phyloP scores from a whole-genome alignment of 495 filamentous ascomycete species.

The Penicillium atrosanguineum region DNA sequence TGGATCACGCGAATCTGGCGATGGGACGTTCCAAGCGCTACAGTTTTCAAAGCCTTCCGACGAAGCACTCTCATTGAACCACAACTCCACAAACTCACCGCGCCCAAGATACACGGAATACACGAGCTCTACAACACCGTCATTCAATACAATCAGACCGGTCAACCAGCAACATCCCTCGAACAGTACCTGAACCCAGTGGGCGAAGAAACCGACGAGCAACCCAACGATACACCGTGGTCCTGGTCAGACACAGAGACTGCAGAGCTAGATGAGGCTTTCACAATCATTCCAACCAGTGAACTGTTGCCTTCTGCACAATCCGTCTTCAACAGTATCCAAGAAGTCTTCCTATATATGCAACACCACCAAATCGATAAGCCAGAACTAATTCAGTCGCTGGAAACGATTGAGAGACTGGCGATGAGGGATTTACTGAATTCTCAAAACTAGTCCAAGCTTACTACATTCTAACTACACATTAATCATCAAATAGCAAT shows the following conservation, averaged over 20 bases:
- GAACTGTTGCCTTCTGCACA: not conserved
- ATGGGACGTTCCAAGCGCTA: not conserved
- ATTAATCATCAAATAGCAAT: too few relatives aligned
- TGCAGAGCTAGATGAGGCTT: conserved; percentile 2
- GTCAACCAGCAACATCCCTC: not conserved
- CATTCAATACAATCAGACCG: not conserved
- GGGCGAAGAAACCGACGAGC: not conserved
- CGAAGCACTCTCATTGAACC: conserved; percentile 4
- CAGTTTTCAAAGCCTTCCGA: conserved; percentile 8
- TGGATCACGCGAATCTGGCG: conserved; percentile 12
- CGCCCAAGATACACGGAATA: conserved; percentile 4
- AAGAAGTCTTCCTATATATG: conserved; percentile 4
- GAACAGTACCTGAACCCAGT: conserved; percentile 2
- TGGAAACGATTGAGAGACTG: conserved; percentile 2
- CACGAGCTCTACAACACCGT: not conserved
- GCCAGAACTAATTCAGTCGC: not conserved
- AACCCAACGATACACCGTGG: not conserved
- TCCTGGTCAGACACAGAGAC: not conserved
- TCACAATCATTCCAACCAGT: not conserved
- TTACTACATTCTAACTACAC: too few relatives aligned
- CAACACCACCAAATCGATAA: not conserved
- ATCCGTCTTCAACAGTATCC: not conserved
- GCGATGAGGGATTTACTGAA: not conserved
- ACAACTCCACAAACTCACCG: not conserved
- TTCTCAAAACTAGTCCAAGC: too few relatives aligned